Evolutionary conservation across 2,329 filamentous ascomycete genomes (phyloP).

Genomic region (Lasiodiplodia theobromae): DNA sequence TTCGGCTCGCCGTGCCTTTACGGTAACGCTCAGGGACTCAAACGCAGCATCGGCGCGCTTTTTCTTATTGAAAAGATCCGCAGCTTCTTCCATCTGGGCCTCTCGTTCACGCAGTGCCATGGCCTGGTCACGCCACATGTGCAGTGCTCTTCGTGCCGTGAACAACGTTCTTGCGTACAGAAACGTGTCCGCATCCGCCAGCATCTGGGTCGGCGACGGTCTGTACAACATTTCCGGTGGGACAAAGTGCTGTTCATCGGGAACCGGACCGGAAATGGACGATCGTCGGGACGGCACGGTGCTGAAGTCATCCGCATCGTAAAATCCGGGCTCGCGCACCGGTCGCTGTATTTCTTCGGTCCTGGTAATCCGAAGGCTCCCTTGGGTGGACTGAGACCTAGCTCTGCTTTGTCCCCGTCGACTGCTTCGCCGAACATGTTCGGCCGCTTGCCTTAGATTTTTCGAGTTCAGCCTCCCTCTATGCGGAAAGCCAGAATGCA

Average conservation of each 20-base stretch:
- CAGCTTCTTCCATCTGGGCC: conserved; percentile 39
- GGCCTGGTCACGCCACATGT: conserved; percentile 51
- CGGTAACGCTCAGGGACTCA: conserved; percentile 22
- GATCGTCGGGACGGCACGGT: conserved; percentile 16
- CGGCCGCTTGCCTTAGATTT: background rate
- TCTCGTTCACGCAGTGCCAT: conserved; percentile 37
- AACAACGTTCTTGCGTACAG: conserved; percentile 40
- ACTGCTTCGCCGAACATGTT: background rate
- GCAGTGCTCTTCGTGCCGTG: conserved; percentile 48
- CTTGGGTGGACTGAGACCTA: conserved; percentile 46
- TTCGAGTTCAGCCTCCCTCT: conserved; percentile 25
- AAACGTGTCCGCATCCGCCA: conserved; percentile 59
- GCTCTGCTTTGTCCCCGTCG: conserved; percentile 33
- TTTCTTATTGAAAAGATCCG: conserved; percentile 28
- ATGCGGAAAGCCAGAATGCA: conserved; percentile 23
- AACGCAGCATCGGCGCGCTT: conserved; percentile 30
- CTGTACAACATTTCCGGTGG: conserved; percentile 50
- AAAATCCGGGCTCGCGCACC: conserved; percentile 9
- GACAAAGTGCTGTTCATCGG: conserved; percentile 34
- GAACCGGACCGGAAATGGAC: conserved; percentile 16
- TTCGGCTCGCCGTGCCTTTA: conserved; percentile 12
- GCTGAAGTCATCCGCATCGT: conserved; percentile 24
- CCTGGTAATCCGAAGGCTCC: conserved; percentile 45
- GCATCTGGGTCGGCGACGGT: conserved; percentile 59
- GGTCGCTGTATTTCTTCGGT: conserved; percentile 25